Evolutionary conservation across 192 early-diverging fungal species (phyloP).

Genomic region (Backusella sp.): DNA sequence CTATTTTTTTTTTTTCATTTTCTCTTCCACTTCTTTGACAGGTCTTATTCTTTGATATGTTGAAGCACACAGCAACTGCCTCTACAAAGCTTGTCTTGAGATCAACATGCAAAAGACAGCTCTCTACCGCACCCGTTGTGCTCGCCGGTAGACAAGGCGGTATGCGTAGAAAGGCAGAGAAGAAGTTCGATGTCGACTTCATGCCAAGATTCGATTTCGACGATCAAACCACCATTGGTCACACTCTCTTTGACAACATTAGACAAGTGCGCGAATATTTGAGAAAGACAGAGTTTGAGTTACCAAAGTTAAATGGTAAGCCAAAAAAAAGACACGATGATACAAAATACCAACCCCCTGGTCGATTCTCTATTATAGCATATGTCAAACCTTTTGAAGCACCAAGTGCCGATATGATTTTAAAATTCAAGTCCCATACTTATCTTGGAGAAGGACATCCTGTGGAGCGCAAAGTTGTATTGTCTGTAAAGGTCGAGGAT

Average conservation of each 20-base stretch:
- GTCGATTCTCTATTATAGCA: constrained; percentile 26
- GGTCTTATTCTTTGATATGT: neutral
- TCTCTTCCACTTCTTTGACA: neutral
- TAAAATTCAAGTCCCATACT: constrained; percentile 49
- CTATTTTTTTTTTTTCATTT: neutral
- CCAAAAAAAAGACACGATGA: neutral
- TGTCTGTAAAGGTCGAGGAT: constrained; percentile 48
- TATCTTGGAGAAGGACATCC: constrained; percentile 56
- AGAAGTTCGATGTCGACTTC: constrained; percentile 47
- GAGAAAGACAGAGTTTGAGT: constrained; percentile 54
- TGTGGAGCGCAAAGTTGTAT: constrained; percentile 47
- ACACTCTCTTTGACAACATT: constrained; percentile 47
- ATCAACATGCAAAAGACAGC: neutral
- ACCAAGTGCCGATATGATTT: constrained; percentile 43
- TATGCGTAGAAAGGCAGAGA: constrained; percentile 29
- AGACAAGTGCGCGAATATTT: constrained; percentile 55
- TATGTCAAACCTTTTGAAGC: constrained; percentile 54
- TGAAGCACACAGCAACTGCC: neutral
- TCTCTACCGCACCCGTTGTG: constrained; percentile 7
- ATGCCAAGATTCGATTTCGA: constrained; percentile 54
- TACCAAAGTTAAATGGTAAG: constrained; percentile 59
- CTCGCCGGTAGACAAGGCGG: constrained; percentile 18
- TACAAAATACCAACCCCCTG: neutral
- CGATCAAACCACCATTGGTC: constrained; percentile 54
- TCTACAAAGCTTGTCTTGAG: neutral